These are phyloP conservation scores for Wickerhamomyces sp. DNA, from an alignment of 1,139 yeast species.

Conservation along the genomic window DNA sequence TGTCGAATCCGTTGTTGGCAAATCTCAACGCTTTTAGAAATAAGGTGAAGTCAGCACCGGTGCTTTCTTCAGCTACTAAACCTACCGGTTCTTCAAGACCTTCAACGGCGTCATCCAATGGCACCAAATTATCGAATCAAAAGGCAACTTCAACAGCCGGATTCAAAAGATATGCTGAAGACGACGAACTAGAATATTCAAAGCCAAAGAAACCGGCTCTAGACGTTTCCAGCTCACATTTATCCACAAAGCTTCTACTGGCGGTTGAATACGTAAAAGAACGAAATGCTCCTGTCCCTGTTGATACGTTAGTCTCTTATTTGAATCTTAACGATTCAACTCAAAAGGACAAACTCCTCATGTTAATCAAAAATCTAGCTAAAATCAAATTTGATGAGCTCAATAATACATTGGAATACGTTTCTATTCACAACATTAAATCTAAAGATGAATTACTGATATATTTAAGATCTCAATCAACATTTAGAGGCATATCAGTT, in stretches of 20 bases:
- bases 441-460: conserved; percentile 72
- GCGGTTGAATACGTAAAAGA: conserved; percentile 86
- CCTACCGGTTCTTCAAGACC: conserved; percentile 20
- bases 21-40: conserved; percentile 57
- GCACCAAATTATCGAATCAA: conserved; percentile 15
- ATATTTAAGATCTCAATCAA: conserved; percentile 73
- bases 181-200: conserved; percentile 24
- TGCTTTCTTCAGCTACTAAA: conserved; percentile 42
- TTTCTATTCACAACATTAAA: conserved; percentile 84
- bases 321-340: conserved; percentile 38
- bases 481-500: conserved; percentile 84
- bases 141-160: conserved; percentile 7
- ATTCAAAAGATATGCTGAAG: conserved; percentile 14
- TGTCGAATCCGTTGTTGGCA: conserved; percentile 39
- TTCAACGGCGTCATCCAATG: conserved; percentile 11
- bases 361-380: conserved; percentile 70
- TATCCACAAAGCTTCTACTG: conserved; percentile 74
- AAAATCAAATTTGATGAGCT: conserved; percentile 61
- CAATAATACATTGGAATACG: conserved; percentile 71
- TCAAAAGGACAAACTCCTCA: conserved; percentile 45
- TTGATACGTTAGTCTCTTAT: conserved; percentile 56
- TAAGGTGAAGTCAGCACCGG: conserved; percentile 54
- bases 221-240: conserved; percentile 50
- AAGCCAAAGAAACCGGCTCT: conserved; percentile 31
- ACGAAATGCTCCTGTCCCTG: conserved; percentile 60